Conservation (phyloP, 1,139 yeast species). For the Sugiyamaella xylanicola region DNA sequence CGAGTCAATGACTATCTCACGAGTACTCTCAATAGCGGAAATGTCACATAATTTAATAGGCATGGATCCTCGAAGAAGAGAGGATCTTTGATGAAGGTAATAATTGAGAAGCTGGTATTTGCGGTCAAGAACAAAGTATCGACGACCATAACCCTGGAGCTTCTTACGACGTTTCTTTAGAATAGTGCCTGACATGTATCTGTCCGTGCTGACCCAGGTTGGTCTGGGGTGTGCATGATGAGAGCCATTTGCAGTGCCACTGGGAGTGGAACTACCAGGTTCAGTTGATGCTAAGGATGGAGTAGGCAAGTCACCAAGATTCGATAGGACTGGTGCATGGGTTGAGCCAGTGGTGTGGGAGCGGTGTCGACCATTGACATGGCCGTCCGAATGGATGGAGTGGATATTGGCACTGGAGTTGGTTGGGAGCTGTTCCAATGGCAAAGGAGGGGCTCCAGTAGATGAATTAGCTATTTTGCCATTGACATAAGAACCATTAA, state of each 20-base stretch:
- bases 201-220: conserved; percentile 35
- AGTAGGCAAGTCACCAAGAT: too few relatives aligned
- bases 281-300: too few relatives aligned
- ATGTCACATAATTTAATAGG: conserved; percentile 79
- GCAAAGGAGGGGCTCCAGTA: conserved; percentile 14
- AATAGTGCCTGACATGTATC: conserved; percentile 64
- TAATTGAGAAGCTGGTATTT: conserved; percentile 83
- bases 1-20: conserved; percentile 81
- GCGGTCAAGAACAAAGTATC: conserved; percentile 81
- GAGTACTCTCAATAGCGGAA: conserved; percentile 69
- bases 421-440: conserved; percentile 3
- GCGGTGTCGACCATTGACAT: neutral
- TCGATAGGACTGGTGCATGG: neutral
- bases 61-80: conserved; percentile 86
- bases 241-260: too few relatives aligned
- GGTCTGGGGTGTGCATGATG: conserved; percentile 12
- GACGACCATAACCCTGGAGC: conserved; percentile 81
- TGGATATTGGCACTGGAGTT: neutral
- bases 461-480: conserved; percentile 13
- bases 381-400: neutral
- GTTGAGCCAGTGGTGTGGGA: neutral
- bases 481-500: conserved; percentile 1
- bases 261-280: too few relatives aligned
- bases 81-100: conserved; percentile 68
- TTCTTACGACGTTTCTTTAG: conserved; percentile 78